Evolutionary conservation across 1,284 basidiomycete genomes (phyloP).

Genomic region (Ustilago nuda): DNA sequence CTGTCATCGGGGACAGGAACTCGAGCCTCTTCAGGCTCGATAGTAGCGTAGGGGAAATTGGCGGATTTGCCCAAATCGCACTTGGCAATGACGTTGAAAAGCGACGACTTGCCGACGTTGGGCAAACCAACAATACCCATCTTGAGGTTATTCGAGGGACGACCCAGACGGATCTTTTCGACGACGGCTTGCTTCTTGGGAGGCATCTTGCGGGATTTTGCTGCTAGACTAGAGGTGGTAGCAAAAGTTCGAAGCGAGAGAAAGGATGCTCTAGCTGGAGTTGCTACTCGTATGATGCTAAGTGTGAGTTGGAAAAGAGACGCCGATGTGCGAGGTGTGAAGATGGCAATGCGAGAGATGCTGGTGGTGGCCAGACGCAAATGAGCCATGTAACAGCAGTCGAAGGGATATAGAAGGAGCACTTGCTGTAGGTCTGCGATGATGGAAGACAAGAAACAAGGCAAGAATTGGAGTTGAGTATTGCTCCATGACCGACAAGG

Average conservation of each 20-base stretch:
- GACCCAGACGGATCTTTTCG: constrained; percentile 65
- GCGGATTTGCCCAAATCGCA: constrained; percentile 90
- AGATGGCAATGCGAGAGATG: constrained; percentile 9
- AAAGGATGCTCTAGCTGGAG: constrained; percentile 2
- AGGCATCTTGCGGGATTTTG: constrained; percentile 61
- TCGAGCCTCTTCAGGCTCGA: constrained; percentile 77
- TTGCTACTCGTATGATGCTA: constrained; percentile 8
- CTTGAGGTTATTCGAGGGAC: constrained; percentile 68
- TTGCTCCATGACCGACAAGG: neutral
- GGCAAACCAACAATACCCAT: constrained; percentile 69
- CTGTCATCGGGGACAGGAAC: constrained; percentile 96
- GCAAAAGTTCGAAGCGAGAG: constrained; percentile 22
- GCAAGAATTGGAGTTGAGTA: neutral
- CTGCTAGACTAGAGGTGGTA: constrained; percentile 24
- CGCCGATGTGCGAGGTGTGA: constrained; percentile 2
- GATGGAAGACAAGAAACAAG: constrained; percentile 1
- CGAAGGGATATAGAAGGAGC: neutral
- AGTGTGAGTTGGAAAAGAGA: neutral
- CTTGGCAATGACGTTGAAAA: constrained; percentile 88
- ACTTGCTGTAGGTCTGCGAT: neutral
- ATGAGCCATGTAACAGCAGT: constrained; percentile 35
- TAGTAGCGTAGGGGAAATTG: constrained; percentile 99
- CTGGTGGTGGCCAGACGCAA: constrained; percentile 35
- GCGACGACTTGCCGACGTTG: constrained; percentile 68
- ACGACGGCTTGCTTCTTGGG: constrained; percentile 58